phyloP scores from a whole-genome alignment of 352 stramenopile species.

The Phytophthora lateralis region DNA sequence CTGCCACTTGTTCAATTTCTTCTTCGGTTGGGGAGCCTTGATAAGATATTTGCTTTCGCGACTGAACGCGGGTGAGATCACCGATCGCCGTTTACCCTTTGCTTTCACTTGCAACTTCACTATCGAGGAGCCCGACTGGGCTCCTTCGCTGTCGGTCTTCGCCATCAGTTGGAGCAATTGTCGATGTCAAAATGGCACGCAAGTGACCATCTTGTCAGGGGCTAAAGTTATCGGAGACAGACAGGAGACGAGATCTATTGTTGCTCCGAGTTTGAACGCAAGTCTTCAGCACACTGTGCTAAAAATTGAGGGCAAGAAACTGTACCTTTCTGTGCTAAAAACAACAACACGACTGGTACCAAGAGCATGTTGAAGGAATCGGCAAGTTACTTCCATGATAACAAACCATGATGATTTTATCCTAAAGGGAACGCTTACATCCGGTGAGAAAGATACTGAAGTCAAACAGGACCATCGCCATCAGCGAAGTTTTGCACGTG shows the following conservation, averaged over 20 bases:
- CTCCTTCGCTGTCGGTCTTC: background rate
- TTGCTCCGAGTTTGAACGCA: background rate
- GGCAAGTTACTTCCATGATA: too few relatives aligned
- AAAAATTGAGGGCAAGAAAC: background rate
- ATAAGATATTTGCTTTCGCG: slow-evolving; percentile 9
- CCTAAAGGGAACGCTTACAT: too few relatives aligned
- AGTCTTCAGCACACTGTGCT: background rate
- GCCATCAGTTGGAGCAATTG: background rate
- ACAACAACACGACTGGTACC: background rate
- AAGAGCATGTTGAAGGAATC: too few relatives aligned
- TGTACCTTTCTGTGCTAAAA: background rate
- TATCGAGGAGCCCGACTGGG: slow-evolving; percentile 22
- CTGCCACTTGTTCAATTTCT: slow-evolving; percentile 25
- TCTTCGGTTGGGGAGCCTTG: slow-evolving; percentile 3
- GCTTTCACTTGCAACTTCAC: slow-evolving; percentile 13
- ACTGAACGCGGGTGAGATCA: slow-evolving; percentile 18
- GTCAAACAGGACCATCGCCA: too few relatives aligned
- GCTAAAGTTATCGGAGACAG: background rate
- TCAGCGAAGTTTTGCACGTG: too few relatives aligned
- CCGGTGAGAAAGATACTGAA: too few relatives aligned
- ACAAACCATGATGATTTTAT: too few relatives aligned
- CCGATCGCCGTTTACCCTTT: slow-evolving; percentile 72
- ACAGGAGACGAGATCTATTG: background rate
- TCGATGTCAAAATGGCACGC: background rate
- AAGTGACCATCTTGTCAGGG: background rate